Percentiles rank a stretch among this genome's conserved stretches.
Evolutionary conservation across 2,329 filamentous ascomycete genomes (phyloP).

Genomic region (Polychaeton citri): DNA sequence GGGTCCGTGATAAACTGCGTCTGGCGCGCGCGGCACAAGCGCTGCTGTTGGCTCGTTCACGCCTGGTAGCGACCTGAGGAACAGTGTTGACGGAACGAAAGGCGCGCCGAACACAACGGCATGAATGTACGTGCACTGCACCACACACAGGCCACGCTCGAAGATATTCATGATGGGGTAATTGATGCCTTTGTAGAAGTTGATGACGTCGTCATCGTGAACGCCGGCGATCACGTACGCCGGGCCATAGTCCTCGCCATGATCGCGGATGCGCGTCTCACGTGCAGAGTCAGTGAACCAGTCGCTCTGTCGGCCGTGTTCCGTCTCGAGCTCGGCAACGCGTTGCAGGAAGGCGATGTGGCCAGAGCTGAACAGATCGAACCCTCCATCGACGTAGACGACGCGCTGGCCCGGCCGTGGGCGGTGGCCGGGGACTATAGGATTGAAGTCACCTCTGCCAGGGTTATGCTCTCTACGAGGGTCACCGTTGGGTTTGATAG

Average conservation of each 20-base stretch:
- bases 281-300: conserved; percentile 60
- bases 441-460: conserved; percentile 52
- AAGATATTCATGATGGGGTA: conserved; percentile 99
- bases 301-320: conserved; percentile 50
- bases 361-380: conserved; percentile 90
- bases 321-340: conserved; percentile 62
- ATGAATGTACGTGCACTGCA: conserved; percentile 90
- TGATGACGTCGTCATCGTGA: conserved; percentile 90
- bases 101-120: conserved; percentile 82
- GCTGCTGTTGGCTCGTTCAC: conserved; percentile 1
- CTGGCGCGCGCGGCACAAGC: conserved; percentile 9
- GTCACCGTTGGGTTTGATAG: background rate
- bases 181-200: conserved; percentile 92
- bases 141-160: conserved; percentile 84
- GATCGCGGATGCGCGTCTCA: conserved; percentile 47
- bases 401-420: conserved; percentile 68
- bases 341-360: conserved; percentile 87
- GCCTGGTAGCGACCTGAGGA: conserved; percentile 62
- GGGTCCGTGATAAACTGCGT: conserved; percentile 88
- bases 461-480: conserved; percentile 3
- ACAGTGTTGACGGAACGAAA: conserved; percentile 68
- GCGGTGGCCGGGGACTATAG: conserved; percentile 56
- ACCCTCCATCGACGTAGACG: conserved; percentile 92
- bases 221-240: conserved; percentile 86
- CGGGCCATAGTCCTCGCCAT: conserved; percentile 62